Evolutionary conservation across 2,329 filamentous ascomycete genomes (phyloP), one percentile per base, ranked within the genome.

Genomic region (Aspergillus terreus): DNA sequence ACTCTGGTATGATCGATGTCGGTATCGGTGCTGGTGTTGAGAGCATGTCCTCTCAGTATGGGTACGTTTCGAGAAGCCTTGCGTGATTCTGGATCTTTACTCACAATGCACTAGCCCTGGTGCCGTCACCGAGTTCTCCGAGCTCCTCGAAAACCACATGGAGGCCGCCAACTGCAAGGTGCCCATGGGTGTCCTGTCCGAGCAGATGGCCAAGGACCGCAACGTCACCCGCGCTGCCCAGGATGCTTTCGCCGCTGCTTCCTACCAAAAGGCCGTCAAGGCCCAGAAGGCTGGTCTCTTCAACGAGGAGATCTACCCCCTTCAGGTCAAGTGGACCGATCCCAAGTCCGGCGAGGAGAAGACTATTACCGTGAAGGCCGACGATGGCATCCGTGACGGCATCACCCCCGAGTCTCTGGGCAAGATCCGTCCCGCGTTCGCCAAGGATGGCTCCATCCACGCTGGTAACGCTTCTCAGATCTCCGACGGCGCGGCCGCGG

Each of bases 141-240:
- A 95, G 46, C 82, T 90, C 48, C 84, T 97, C 58, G 89, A 96
- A 68, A 82, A 78, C 63, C 82, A 92, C 78, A 81, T 84, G 58
- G 87, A 94, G 69, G 82, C 92, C 21, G 88, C 88, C 65, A 95
- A 96, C 82, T 99, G 94, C 85, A 96, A 95, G 78, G 92, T 97
- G 3, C 86, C 91, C 70, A 97, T 97, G 94, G 92, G 92, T 63
- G 82, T 91, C 10, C 80, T 97, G 46, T 96, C 90, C 25, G 94
- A 99, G 76, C 75, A 92, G 66, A 96, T 97, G 92, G 94, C 92
- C 61, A 88, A 90, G 75, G 90, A 91, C 70, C 84, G 87, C 64
- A 79, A 81, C 53, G 83, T 97, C 66, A 66, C 77, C 51, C 87
- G 94, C 55, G 75, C 79, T 10, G 77, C 81, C 47, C 94, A 97